Evolutionary conservation across 805 yeast genomes (phyloP).

Genomic region (Candida pseudofarinosa): DNA sequence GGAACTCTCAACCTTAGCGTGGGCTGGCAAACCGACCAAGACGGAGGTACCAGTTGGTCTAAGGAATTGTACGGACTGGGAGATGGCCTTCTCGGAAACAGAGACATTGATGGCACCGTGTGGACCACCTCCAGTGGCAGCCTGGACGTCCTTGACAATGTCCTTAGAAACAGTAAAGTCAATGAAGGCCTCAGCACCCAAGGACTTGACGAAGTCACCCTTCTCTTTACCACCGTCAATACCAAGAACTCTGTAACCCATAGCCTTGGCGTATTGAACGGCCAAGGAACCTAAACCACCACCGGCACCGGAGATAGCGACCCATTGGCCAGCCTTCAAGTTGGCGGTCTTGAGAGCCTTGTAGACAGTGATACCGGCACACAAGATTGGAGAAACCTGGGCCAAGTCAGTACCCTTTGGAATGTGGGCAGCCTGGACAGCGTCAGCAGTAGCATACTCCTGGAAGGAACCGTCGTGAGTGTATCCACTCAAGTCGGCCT

Average conservation of each 20-base stretch:
- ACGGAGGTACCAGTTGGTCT: conserved; percentile 31
- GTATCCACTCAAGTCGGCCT: conserved; percentile 70
- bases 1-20: conserved; percentile 64
- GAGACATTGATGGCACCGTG: conserved; percentile 76
- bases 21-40: conserved; percentile 73
- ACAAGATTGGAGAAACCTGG: conserved; percentile 72
- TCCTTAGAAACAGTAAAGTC: conserved; percentile 57
- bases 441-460: conserved; percentile 86
- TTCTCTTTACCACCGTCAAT: conserved; percentile 70
- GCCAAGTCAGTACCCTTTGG: conserved; percentile 75
- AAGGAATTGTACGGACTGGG: conserved; percentile 51
- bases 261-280: conserved; percentile 69
- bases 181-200: conserved; percentile 64
- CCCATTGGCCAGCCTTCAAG: conserved; percentile 68
- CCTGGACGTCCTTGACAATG: conserved; percentile 50
- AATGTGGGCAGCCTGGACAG: conserved; percentile 78
- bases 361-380: conserved; percentile 91
- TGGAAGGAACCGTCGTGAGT: conserved; percentile 90
- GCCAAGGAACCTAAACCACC: conserved; percentile 78
- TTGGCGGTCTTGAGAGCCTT: conserved; percentile 82
- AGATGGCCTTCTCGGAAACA: conserved; percentile 64
- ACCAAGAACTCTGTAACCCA: conserved; percentile 70
- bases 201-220: conserved; percentile 47
- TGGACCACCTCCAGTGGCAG: conserved; percentile 67
- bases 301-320: conserved; percentile 74